Evolutionary conservation across 345 rosid genomes (phyloP), one percentile per base, ranked within the genome.

Genomic region (Theobroma cacao): DNA sequence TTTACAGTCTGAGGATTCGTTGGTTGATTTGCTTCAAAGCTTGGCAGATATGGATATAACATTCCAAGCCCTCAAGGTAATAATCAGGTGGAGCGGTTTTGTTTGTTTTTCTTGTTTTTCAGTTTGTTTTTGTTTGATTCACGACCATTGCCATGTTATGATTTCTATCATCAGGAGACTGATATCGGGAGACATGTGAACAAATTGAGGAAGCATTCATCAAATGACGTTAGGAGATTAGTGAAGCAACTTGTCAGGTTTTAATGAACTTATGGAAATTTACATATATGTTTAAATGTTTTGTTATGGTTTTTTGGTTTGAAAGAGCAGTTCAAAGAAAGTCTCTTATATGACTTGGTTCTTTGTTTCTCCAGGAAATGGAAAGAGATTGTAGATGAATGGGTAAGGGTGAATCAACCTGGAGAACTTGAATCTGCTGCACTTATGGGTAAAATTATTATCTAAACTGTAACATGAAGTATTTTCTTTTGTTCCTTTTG

Each of bases 1-100:
- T 93, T 78, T 83, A 63, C 81, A 97, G 99, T 81, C 97, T 76
- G 98, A 94, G 83, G 99, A 97, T 80, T 78, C 91, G 72, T 74
- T 94, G 85, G 89, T 94, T 75, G 94, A 91, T 84, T 82, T 97
- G 88, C 99, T 97, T 85, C 99, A 94, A 86, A 89, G 87, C 84
- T 89, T 97, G 75, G 95, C 95, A 0, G 98, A 94, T 65, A 97
- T 93, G 98, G 98, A 97, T 80, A 91, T 97, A 33, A 97, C 98
- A 68, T 97, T 93, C 78, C 88, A 91, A 83, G 97, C 98, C 75
- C 97, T 97, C 62, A 81, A 94, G 98, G 98, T 94, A 70, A 48
- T 28, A 28, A 17, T 33, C 91, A 93, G 61, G 60, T 71, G 60
- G 52, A 71, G 50, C 34, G n/a, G 15, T 1, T 43, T 34, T 77